Evolutionary conservation across 2,329 filamentous ascomycete genomes (phyloP), one percentile per base, ranked within the genome.

Genomic region (Coniochaeta sp.): DNA sequence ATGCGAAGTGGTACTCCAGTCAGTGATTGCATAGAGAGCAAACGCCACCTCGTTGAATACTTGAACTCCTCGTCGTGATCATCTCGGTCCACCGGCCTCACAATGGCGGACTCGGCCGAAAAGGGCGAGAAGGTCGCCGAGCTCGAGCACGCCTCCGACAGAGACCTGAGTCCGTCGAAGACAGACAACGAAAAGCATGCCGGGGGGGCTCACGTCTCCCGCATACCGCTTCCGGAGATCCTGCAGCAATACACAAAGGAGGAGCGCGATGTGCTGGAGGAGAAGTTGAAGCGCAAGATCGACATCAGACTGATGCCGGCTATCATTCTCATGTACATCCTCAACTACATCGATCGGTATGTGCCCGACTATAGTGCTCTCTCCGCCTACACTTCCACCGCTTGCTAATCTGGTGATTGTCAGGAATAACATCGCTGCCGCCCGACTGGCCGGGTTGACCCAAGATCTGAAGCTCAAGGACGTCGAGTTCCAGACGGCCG

Each of bases 291-390:
- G 63, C 75, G 80, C 58, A 89, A 88, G 72, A 83, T 89, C 60
- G 86, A 89, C 66, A 62, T 80, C 9, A 74, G 85, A 47, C 68
- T 89, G 19, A 73, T 89, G 66, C 85, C 85, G 0, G 82, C 83
- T 69, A 74, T 88, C 24, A 81, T 87, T 61, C 68, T 87, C 62
- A 86, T 88, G 79, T 88, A 87, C 63, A 85, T 88, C 63, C 71
- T 88, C 71, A 88, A 87, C 66, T 88, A 86, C 69, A 74, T 87
- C 57, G 82, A 84, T 59, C 65, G 71, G 71, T 73, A 58, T 0
- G 67, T 64, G n/a, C 1, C 17, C 19, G n/a, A 26, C 10, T 52
- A 5, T 14, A 9, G 40, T 26, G 10, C 9, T 1, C n/a, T 17
- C 14, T n/a, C 5, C 10, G 5, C 47, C 16, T 10, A 12, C 22